Evolutionary conservation across 306 rosid genomes (phyloP).

Genomic region (Parietaria judaica): DNA sequence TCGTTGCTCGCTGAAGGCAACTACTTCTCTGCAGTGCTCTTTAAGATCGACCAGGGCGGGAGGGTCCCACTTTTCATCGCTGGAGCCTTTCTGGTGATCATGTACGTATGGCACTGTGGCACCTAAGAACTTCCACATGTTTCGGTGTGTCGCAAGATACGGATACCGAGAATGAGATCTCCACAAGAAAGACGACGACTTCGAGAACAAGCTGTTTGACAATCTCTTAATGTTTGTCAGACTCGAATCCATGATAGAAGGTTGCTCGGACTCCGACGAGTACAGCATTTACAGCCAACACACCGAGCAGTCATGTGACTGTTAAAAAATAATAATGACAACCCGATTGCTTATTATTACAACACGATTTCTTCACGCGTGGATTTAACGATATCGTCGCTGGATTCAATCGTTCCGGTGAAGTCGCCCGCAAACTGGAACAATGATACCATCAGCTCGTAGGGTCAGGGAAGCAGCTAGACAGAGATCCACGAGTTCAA

Average conservation of each 20-base stretch:
- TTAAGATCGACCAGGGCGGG: constrained; percentile 85
- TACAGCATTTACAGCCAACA: constrained; percentile 53
- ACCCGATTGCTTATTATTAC: constrained; percentile 28
- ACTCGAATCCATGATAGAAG: constrained; percentile 90
- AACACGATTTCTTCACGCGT: constrained; percentile 27
- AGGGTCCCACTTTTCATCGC: constrained; percentile 93
- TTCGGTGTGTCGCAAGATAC: constrained; percentile 85
- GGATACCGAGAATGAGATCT: constrained; percentile 64
- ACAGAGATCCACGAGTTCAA: constrained; percentile 65
- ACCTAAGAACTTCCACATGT: constrained; percentile 80
- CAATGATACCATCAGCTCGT: constrained; percentile 33
- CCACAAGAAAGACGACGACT: constrained; percentile 72
- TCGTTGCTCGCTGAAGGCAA: constrained; percentile 74
- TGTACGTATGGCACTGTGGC: constrained; percentile 93
- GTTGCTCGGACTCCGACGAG: constrained; percentile 76
- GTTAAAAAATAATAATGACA: constrained; percentile 20
- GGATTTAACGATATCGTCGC: constrained; percentile 45
- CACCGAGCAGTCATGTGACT: constrained; percentile 33
- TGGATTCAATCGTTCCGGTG: constrained; percentile 51
- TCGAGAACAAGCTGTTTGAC: constrained; percentile 82
- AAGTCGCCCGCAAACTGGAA: constrained; percentile 35
- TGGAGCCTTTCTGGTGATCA: constrained; percentile 57
- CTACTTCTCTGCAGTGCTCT: constrained; percentile 75
- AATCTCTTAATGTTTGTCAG: constrained; percentile 54
- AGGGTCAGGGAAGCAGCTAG: constrained; percentile 41